Evolutionary conservation across 768 basidiomycete species (phyloP).

Genomic region (Atractiella rhizophila): DNA sequence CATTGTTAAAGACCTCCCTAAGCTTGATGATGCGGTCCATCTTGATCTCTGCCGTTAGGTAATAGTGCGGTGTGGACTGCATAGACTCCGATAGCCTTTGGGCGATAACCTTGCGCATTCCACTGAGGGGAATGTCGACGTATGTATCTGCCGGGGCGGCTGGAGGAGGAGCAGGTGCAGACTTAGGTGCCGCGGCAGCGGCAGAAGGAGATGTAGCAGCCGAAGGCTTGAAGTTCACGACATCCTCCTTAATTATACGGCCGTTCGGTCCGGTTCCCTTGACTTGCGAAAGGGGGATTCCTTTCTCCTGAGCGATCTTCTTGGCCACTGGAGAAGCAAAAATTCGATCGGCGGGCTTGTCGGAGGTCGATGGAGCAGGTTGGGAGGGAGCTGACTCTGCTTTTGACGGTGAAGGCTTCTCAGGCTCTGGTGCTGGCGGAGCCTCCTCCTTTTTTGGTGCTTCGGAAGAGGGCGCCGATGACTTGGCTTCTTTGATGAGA

Average conservation of each 20-base stretch:
- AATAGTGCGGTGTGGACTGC: conserved; percentile 88
- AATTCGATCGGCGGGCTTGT: conserved; percentile 41
- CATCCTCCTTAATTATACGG: conserved; percentile 77
- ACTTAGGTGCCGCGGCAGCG: conserved; percentile 6
- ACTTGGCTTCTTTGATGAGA: conserved; percentile 21
- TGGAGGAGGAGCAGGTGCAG: conserved; percentile 26
- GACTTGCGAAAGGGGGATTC: conserved; percentile 64
- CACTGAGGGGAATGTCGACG: conserved; percentile 65
- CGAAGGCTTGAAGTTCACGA: conserved; percentile 57
- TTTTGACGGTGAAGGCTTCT: no score
- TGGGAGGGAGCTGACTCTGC: conserved; percentile 4
- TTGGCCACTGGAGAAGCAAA: conserved; percentile 90
- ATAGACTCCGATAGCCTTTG: conserved; percentile 73
- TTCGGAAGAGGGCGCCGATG: conserved; percentile 6
- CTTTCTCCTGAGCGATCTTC: conserved; percentile 82
- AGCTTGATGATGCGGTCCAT: conserved; percentile 92
- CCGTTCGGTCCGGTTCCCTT: conserved; percentile 87
- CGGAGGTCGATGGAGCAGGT: conserved; percentile 5
- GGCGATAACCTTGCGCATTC: conserved; percentile 86
- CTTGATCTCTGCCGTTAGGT: conserved; percentile 75
- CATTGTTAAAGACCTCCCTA: conserved; percentile 69
- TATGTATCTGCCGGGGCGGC: conserved; percentile 31
- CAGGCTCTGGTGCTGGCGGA: no score
- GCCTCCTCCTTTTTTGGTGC: conserved; percentile 6
- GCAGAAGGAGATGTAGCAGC: conserved; percentile 18